These are phyloP conservation scores for Coniochaeta pulveracea DNA, from an alignment of 2,329 filamentous ascomycete genomes.

Conservation along the genomic window DNA sequence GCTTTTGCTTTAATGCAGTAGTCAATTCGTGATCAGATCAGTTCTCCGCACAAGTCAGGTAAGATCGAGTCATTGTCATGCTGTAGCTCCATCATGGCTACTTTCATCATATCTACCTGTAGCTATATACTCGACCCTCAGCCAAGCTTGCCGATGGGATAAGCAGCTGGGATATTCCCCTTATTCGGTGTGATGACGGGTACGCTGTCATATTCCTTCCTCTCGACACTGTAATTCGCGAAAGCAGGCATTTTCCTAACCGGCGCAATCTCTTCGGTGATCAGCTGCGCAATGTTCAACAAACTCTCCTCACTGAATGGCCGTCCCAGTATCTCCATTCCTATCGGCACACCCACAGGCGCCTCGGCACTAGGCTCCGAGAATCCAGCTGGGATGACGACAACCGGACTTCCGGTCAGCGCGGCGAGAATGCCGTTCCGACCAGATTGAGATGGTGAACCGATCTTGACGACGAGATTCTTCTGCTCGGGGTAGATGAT, in stretches of 20 bases:
- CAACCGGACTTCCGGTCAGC: slow-evolving; percentile 25
- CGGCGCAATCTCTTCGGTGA: slow-evolving; percentile 4
- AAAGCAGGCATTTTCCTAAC: slow-evolving; percentile 18
- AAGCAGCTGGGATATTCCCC: slow-evolving; percentile 27
- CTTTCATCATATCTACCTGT: slow-evolving; percentile 1
- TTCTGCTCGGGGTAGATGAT: slow-evolving; percentile 67
- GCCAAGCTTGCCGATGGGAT: slow-evolving; percentile 29
- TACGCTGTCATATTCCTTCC: slow-evolving; percentile 26
- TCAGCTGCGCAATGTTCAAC: slow-evolving; percentile 11
- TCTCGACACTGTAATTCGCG: slow-evolving; percentile 26
- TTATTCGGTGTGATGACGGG: slow-evolving; percentile 30
- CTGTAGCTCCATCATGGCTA: too few relatives aligned
- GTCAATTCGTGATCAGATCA: neutral
- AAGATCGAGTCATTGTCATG: neutral
- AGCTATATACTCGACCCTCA: neutral
- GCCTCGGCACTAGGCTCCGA: slow-evolving; percentile 34
- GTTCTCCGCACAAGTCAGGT: neutral
- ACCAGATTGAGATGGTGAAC: slow-evolving; percentile 43
- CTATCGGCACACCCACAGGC: slow-evolving; percentile 47
- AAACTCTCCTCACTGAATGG: slow-evolving; percentile 40
- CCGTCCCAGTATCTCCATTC: slow-evolving; percentile 50
- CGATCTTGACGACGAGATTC: slow-evolving; percentile 63
- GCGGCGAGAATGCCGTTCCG: slow-evolving; percentile 35
- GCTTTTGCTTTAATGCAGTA: neutral
- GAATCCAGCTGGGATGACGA: slow-evolving; percentile 41